phyloP scores from a whole-genome alignment of 2,329 filamentous ascomycete species.

The Pseudogymnoascus pannorum region DNA sequence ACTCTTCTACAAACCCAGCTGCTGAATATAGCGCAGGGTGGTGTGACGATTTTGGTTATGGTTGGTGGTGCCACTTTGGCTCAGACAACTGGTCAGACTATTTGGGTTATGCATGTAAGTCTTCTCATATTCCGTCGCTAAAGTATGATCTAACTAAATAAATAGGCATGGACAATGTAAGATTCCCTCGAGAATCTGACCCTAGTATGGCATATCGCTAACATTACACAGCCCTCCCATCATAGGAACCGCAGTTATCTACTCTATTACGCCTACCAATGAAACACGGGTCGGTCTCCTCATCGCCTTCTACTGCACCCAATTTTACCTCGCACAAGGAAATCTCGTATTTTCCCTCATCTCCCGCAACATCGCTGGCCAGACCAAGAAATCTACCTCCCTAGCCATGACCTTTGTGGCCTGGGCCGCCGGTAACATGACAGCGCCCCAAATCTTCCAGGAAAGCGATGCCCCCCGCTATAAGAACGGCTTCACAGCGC shows the following conservation, averaged over 20 bases:
- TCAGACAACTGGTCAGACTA: conserved; percentile 20
- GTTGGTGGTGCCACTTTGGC: conserved; percentile 20
- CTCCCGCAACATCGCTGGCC: conserved; percentile 41
- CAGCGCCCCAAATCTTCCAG: conserved; percentile 53
- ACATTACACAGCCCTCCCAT: conserved; percentile 17
- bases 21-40: conserved; percentile 27
- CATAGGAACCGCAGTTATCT: conserved; percentile 22
- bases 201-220: neutral
- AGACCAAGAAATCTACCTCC: conserved; percentile 43
- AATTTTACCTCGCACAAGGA: conserved; percentile 22
- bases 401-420: conserved; percentile 52
- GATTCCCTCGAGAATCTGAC: neutral
- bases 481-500: conserved; percentile 29
- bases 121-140: neutral
- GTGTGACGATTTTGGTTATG: conserved; percentile 23
- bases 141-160: neutral
- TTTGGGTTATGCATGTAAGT: conserved; percentile 19
- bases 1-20: conserved; percentile 25
- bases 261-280: conserved; percentile 19
- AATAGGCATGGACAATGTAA: conserved; percentile 12
- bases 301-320: conserved; percentile 26
- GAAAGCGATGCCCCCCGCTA: conserved; percentile 17
- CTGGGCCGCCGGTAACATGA: conserved; percentile 53
- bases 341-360: conserved; percentile 45
- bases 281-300: conserved; percentile 22